These are phyloP conservation scores for Salvia hispanica DNA, from an alignment of 257 asterid genomes.

Conservation along the genomic window DNA sequence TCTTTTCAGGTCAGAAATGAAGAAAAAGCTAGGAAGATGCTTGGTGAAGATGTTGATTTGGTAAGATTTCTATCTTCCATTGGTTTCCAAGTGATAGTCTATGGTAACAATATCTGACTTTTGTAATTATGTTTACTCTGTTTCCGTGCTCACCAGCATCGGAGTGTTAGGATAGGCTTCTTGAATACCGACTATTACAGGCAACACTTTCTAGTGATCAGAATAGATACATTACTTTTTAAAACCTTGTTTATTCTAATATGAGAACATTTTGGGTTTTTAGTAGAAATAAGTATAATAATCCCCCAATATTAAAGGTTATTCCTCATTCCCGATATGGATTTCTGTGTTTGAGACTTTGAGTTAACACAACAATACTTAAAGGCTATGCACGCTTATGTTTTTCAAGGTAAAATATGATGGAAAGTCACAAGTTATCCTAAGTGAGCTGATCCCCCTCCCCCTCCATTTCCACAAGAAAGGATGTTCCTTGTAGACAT, in stretches of 20 bases:
- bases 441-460: not conserved
- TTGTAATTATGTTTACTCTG: conserved; percentile 8
- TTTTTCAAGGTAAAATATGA: not conserved
- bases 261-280: not conserved
- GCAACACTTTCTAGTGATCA: not conserved
- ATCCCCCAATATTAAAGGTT: not conserved
- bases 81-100: not conserved
- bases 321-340: conserved; percentile 9
- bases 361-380: not conserved
- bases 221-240: not conserved
- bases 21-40: conserved; percentile 92
- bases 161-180: conserved; percentile 15
- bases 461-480: not conserved
- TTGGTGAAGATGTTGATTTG: conserved; percentile 86
- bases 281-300: not conserved
- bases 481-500: not conserved
- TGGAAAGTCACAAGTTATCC: not conserved
- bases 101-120: not conserved
- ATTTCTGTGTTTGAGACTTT: conserved; percentile 11
- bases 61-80: conserved; percentile 46
- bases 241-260: not conserved
- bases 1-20: conserved; percentile 80
- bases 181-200: not conserved
- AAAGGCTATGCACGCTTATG: not conserved
- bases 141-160: conserved; percentile 5